Percentiles rank a stretch among this genome's conserved stretches.
Conservation (phyloP, 208 protist species). For the Leishmania amazonensis region DNA sequence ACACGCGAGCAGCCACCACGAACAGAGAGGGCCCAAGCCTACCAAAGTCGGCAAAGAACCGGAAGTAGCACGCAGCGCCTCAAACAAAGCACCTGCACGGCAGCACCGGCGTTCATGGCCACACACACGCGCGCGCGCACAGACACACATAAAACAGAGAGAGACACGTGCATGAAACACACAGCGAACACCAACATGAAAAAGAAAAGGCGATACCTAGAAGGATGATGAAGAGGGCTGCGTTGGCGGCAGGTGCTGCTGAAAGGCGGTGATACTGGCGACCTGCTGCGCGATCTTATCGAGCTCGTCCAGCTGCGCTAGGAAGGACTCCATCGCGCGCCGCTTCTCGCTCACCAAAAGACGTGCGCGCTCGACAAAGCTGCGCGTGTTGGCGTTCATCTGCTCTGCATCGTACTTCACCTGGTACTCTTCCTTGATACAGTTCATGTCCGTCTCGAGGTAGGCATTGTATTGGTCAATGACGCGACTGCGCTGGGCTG, state of each 20-base stretch:
- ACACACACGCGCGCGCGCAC: not conserved
- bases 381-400: slow-evolving; percentile 24
- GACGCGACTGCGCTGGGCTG: slow-evolving; percentile 28
- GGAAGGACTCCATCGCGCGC: slow-evolving; percentile 41
- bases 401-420: slow-evolving; percentile 65
- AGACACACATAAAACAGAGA: not conserved
- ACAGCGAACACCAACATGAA: not conserved
- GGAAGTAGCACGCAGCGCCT: not conserved
- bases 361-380: slow-evolving; percentile 44
- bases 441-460: slow-evolving; percentile 55
- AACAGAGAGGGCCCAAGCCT: not conserved
- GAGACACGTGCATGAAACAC: not conserved
- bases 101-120: not conserved
- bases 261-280: slow-evolving; percentile 17
- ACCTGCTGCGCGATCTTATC: slow-evolving; percentile 35
- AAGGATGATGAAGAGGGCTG: not conserved
- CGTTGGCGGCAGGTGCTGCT: slow-evolving; percentile 9
- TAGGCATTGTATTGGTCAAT: slow-evolving; percentile 50
- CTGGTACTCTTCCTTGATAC: slow-evolving; percentile 64
- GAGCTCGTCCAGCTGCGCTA: slow-evolving; percentile 32
- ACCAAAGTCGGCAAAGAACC: not conserved
- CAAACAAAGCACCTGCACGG: not conserved
- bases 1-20: not conserved
- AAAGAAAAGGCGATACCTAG: not conserved
- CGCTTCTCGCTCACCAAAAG: slow-evolving; percentile 34